A percentile compares a stretch with the other conserved stretches of the same genome.
Conservation (phyloP, 306 rosid genomes). For the Cicer cuneatum region DNA sequence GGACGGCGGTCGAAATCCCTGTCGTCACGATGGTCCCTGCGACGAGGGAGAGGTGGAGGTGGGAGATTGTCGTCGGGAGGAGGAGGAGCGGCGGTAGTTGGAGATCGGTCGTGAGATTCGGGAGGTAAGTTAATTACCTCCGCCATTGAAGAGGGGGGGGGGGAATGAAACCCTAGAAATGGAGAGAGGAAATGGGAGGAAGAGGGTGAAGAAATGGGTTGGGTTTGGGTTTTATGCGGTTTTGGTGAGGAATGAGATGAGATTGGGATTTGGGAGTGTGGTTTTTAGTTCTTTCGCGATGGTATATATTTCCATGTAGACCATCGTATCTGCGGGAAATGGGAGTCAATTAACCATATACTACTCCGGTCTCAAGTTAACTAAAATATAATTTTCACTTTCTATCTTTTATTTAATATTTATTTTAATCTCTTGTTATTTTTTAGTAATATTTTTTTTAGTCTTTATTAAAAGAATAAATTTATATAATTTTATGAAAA, state of each 20-base stretch:
- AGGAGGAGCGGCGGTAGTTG: conserved; percentile 50
- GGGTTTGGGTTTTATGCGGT: conserved; percentile 21
- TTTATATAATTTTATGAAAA: too few species aligned
- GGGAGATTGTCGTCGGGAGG: conserved; percentile 56
- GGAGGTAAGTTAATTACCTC: conserved; percentile 78
- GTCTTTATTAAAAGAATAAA: too few species aligned
- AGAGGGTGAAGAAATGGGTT: not conserved
- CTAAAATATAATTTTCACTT: too few species aligned
- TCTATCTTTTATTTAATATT: too few species aligned
- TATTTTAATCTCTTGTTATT: too few species aligned
- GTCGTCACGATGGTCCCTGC: conserved; percentile 74
- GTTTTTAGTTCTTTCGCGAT: not conserved
- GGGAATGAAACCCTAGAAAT: conserved; percentile 19
- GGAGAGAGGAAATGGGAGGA: too few species aligned
- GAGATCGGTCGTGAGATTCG: conserved; percentile 68
- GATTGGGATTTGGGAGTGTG: not conserved
- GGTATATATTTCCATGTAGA: not conserved
- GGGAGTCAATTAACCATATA: not conserved
- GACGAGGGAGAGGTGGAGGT: conserved; percentile 49
- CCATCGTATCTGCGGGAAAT: not conserved
- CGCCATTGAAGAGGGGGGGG: conserved; percentile 57
- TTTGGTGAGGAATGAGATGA: not conserved
- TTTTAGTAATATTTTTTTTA: too few species aligned
- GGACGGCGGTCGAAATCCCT: conserved; percentile 76
- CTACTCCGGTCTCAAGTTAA: too few species aligned